Percentiles rank a stretch among this genome's conserved stretches.
Conservation (phyloP, 2,329 filamentous ascomycete genomes). For the Alternaria sp. region DNA sequence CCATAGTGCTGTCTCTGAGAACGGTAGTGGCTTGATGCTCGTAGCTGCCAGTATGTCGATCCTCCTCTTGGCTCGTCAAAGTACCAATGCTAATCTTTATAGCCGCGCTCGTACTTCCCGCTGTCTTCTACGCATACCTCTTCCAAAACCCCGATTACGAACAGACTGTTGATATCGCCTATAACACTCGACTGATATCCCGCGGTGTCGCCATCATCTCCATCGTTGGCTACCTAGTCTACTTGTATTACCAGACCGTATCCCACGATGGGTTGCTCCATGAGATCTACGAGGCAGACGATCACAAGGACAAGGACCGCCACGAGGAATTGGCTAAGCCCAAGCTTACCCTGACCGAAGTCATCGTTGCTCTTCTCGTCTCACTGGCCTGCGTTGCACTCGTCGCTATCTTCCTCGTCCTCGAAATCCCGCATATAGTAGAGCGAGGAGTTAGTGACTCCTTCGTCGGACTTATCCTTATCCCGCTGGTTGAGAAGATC, state of each 20-base stretch:
- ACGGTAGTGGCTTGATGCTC: slow-evolving; percentile 76
- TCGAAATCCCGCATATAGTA: slow-evolving; percentile 71
- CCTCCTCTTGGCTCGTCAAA: neutral
- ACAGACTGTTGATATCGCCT: slow-evolving; percentile 55
- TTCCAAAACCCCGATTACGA: slow-evolving; percentile 37
- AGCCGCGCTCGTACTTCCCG: slow-evolving; percentile 57
- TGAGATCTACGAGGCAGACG: slow-evolving; percentile 73
- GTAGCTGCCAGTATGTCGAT: slow-evolving; percentile 68
- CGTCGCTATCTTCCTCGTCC: slow-evolving; percentile 75
- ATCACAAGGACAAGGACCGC: slow-evolving; percentile 69
- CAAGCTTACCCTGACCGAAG: slow-evolving; percentile 78
- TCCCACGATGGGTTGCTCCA: slow-evolving; percentile 80
- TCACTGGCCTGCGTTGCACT: slow-evolving; percentile 73
- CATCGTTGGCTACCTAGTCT: slow-evolving; percentile 67
- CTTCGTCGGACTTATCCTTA: slow-evolving; percentile 75
- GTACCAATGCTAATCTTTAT: slow-evolving; percentile 25
- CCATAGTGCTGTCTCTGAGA: slow-evolving; percentile 77
- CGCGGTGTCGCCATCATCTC: slow-evolving; percentile 74
- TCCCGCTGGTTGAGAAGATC: slow-evolving; percentile 83
- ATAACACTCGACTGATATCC: slow-evolving; percentile 69
- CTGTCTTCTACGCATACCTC: slow-evolving; percentile 60
- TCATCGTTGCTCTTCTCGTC: slow-evolving; percentile 67
- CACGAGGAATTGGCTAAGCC: slow-evolving; percentile 65
- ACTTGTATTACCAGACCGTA: slow-evolving; percentile 74
- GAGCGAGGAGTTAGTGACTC: slow-evolving; percentile 55